phyloP scores from a whole-genome alignment of 768 basidiomycete genomes.

The Phanerochaete sordida region DNA sequence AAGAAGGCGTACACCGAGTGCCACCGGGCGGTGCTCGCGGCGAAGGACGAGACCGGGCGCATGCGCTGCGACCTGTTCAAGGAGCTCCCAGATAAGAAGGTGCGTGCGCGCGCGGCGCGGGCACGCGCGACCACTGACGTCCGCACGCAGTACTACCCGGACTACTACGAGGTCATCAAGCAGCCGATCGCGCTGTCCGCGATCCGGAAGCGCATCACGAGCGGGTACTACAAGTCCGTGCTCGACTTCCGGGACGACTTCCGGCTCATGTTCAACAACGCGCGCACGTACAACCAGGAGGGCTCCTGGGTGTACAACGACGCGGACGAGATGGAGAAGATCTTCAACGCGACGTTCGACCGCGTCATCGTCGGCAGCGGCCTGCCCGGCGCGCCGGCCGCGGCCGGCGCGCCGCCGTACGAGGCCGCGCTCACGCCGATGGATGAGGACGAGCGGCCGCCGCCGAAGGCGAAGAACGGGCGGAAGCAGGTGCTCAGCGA shows the following conservation, averaged over 20 bases:
- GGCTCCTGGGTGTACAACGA: constrained; percentile 94
- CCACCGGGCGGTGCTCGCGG: constrained; percentile 66
- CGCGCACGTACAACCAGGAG: constrained; percentile 90
- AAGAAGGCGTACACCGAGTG: constrained; percentile 81
- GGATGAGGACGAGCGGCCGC: constrained; percentile 62
- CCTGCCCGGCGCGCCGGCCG: constrained; percentile 64
- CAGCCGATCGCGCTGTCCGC: constrained; percentile 86
- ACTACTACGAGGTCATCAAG: constrained; percentile 87
- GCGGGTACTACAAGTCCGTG: constrained; percentile 70
- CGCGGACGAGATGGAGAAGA: constrained; percentile 92
- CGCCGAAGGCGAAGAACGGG: constrained; percentile 54
- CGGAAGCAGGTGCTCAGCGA: constrained; percentile 78
- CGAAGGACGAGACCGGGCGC: constrained; percentile 61
- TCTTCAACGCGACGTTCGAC: constrained; percentile 71
- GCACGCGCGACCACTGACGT: neutral
- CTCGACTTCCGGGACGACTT: constrained; percentile 73
- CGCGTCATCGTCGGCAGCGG: constrained; percentile 63
- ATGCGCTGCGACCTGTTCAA: constrained; percentile 86
- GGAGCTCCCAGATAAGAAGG: constrained; percentile 78
- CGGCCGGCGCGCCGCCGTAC: constrained; percentile 39
- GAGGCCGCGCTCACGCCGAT: constrained; percentile 81
- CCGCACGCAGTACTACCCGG: constrained; percentile 69
- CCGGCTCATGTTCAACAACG: constrained; percentile 92
- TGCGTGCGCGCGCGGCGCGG: constrained; percentile 20
- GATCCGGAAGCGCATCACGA: constrained; percentile 73